A percentile compares a stretch with the other conserved stretches of the same genome.
These are phyloP conservation scores for Nephromyces sp. DNA, from an alignment of 169 alveolate genomes.

Conservation along the genomic window DNA sequence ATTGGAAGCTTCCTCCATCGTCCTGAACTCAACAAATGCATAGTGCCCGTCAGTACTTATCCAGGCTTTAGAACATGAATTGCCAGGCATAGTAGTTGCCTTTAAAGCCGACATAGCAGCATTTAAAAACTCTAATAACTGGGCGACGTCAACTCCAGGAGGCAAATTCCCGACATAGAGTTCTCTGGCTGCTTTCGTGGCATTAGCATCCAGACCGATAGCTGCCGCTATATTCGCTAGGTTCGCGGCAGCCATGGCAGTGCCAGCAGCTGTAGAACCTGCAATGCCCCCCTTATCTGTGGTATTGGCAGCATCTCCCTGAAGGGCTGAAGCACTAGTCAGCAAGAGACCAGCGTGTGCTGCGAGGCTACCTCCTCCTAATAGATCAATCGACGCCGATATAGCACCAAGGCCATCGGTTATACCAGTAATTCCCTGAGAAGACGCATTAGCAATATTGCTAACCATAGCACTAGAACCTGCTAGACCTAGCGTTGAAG, in stretches of 20 bases:
- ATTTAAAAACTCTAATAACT: constrained; percentile 61
- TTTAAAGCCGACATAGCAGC: constrained; percentile 54
- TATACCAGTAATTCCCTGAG: not conserved
- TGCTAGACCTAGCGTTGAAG: not conserved
- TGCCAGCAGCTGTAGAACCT: not conserved
- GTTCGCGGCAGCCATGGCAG: not conserved
- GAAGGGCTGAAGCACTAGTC: no score
- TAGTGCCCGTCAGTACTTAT: constrained; percentile 84
- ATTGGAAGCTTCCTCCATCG: constrained; percentile 85
- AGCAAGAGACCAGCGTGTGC: no score
- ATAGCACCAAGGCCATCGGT: not conserved
- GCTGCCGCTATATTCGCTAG: constrained; percentile 17
- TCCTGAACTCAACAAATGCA: constrained; percentile 87
- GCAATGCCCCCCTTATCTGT: no score
- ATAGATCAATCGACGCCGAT: no score
- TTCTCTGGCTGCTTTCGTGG: constrained; percentile 56
- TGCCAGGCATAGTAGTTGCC: constrained; percentile 61
- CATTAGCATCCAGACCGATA: constrained; percentile 24
- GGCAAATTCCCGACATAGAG: constrained; percentile 71
- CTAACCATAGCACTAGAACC: no score
- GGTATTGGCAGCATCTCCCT: not conserved
- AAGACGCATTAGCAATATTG: no score
- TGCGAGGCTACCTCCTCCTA: no score
- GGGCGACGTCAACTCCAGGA: constrained; percentile 51
- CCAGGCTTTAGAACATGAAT: constrained; percentile 77